Conservation (phyloP, 331 rosid species). For the Pyrus hybrid region DNA sequence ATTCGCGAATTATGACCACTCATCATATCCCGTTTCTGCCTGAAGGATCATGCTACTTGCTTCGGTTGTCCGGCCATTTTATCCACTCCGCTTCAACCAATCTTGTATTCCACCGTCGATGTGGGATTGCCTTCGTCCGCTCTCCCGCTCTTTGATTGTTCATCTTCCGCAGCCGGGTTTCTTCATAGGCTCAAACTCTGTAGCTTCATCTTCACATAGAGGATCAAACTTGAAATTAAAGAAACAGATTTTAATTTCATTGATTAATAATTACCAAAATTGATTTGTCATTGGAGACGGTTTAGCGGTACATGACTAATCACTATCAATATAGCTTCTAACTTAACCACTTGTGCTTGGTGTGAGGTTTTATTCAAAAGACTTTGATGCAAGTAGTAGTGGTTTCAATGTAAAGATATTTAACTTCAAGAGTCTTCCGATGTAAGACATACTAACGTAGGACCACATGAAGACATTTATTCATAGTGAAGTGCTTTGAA, state of each 20-base stretch:
- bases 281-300: too few species aligned
- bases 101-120: neutral
- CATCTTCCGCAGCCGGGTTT: too few species aligned
- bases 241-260: too few species aligned
- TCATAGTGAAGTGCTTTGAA: neutral
- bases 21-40: slow-evolving; percentile 82
- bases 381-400: too few species aligned
- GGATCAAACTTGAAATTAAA: too few species aligned
- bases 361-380: too few species aligned
- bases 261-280: too few species aligned
- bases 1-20: slow-evolving; percentile 43
- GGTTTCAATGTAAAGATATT: too few species aligned
- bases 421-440: too few species aligned
- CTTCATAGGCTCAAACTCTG: neutral
- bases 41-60: slow-evolving; percentile 44
- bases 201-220: neutral
- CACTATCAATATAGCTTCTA: too few species aligned
- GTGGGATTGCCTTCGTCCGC: slow-evolving; percentile 32
- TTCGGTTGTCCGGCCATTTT: neutral
- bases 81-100: neutral
- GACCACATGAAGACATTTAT: neutral
- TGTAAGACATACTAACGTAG: neutral
- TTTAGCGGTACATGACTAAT: too few species aligned
- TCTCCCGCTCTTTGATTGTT: neutral
- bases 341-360: too few species aligned